phyloP scores from a whole-genome alignment of 257 asterid species.

The Misopates orontium region DNA sequence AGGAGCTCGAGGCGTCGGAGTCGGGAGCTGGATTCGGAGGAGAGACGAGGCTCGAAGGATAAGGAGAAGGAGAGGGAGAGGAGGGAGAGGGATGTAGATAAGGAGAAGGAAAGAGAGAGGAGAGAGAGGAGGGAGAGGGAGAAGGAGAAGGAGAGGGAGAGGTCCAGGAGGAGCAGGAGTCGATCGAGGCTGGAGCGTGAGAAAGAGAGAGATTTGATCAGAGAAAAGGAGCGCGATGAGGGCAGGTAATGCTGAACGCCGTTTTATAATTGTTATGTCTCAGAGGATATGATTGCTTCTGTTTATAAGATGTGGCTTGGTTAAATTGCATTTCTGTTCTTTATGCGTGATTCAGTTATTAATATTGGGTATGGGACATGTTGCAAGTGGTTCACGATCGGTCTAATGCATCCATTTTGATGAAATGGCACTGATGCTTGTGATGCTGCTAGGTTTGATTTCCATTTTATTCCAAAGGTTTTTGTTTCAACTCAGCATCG shows the following conservation, averaged over 20 bases:
- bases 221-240: conserved; percentile 58
- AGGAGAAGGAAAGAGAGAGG: conserved; percentile 33
- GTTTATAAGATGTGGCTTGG: neutral
- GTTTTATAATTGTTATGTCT: neutral
- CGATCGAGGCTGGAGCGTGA: conserved; percentile 64
- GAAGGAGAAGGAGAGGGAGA: too few species aligned
- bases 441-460: too few species aligned
- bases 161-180: conserved; percentile 70
- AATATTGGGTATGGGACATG: too few species aligned
- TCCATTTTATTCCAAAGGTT: too few species aligned
- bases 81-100: conserved; percentile 25
- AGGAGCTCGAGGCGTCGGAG: conserved; percentile 62
- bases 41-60: conserved; percentile 47
- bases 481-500: too few species aligned
- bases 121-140: too few species aligned
- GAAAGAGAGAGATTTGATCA: conserved; percentile 56
- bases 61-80: conserved; percentile 44
- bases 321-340: neutral
- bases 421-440: too few species aligned
- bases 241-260: conserved; percentile 64
- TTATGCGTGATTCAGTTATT: too few species aligned
- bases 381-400: too few species aligned
- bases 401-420: too few species aligned
- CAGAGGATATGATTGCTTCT: too few species aligned
- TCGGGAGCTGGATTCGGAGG: conserved; percentile 50